Evolutionary conservation across 1,284 basidiomycete genomes (phyloP), one percentile per base, ranked within the genome.

Genomic region (Blastosporella zonata): DNA sequence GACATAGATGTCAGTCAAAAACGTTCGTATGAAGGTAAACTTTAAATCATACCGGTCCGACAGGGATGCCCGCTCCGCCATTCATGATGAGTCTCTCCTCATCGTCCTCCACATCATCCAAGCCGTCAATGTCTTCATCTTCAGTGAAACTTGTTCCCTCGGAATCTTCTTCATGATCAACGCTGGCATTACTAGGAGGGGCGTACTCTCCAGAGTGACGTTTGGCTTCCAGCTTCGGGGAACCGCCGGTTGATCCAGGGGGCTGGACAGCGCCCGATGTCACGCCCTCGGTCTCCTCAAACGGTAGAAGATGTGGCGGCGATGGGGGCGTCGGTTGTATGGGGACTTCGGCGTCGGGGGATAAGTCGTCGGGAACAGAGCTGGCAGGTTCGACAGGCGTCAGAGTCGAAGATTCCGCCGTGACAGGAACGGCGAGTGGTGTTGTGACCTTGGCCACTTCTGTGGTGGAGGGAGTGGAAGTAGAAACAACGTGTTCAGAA

Each of bases 261-360:
- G 78, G 67, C 49, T 81, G 78, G 20, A 80, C 79, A 37, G 77
- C 75, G 33, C 78, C 77, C 18, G 78, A 78, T 7, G 77, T 78
- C 45, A 79, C 65, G 17, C 74, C 78, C 56, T 77, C 77, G 10
- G 78, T 78, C 56, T 79, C 79, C 18, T 70, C 67, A n/a, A 69
- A 62, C 5, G 78, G 75, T 4, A 79, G 51, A 27, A 77, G 60
- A 3, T 67, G 63, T 82, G 86, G 42, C 23, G 66, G 70, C n/a
- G 52, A 39, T 12, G 75, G 76, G 2, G 80, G 77, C 13, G 80
- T 76, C 1, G 82, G 77, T 28, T 81, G 80, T 2, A 81, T 65
- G 39, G 82, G 60, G 37, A 79, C 64, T 28, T 73, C 70, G 12
- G 59, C 55, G 46, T 71, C 67, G 25, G 58, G 48, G 10, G 61